Evolutionary conservation across 2,329 filamentous ascomycete species (phyloP).

Genomic region (Botrytis medusae): DNA sequence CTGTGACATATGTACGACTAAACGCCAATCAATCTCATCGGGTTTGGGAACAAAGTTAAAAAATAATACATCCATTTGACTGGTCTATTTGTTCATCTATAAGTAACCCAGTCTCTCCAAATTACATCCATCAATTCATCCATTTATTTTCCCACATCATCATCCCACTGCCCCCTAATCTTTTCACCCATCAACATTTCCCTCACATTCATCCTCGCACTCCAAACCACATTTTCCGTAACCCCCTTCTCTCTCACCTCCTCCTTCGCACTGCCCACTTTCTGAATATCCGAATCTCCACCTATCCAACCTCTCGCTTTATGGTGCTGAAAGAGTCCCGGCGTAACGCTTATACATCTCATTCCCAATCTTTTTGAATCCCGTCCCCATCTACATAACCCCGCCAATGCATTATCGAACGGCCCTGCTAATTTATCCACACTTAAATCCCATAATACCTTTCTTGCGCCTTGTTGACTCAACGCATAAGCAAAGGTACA

Average conservation of each 20-base stretch:
- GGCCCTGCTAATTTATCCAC: constrained; percentile 36
- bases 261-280: neutral
- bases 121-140: neutral
- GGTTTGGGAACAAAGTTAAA: neutral
- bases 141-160: neutral
- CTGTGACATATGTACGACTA: neutral
- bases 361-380: constrained; percentile 3
- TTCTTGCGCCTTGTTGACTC: constrained; percentile 43
- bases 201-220: constrained; percentile 18
- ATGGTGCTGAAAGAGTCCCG: constrained; percentile 20
- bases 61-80: neutral
- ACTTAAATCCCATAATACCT: constrained; percentile 62
- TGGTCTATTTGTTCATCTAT: neutral
- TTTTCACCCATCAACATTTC: constrained; percentile 17
- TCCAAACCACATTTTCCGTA: constrained; percentile 22
- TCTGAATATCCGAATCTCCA: constrained; percentile 23
- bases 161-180: constrained; percentile 13
- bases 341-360: constrained; percentile 16
- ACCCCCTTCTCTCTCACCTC: constrained; percentile 16
- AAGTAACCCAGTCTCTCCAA: neutral
- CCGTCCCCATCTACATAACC: constrained; percentile 11
- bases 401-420: constrained; percentile 41
- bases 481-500: constrained; percentile 43
- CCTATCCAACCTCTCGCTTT: constrained; percentile 17
- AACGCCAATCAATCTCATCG: accelerated